These are phyloP conservation scores for Paraphoma chrysanthemicola DNA, from an alignment of 2,329 filamentous ascomycete species.

Conservation along the genomic window DNA sequence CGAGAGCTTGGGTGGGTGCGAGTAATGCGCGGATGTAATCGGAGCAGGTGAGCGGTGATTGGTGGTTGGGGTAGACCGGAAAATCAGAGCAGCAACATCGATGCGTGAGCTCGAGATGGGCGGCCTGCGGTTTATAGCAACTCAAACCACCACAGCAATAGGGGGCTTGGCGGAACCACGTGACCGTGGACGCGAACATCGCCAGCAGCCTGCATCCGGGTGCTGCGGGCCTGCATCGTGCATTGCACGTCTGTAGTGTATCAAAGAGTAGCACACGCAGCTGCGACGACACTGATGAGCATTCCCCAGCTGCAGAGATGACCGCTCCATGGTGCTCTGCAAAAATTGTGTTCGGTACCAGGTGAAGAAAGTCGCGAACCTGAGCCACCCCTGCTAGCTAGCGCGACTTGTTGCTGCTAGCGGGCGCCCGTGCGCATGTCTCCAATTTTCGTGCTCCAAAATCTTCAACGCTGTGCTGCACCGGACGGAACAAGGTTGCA, in stretches of 20 bases:
- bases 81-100: not conserved
- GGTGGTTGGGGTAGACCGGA: not conserved
- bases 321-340: too few species aligned
- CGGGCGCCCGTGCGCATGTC: not conserved
- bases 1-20: conserved; percentile 26
- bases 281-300: not conserved
- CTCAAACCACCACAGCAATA: not conserved
- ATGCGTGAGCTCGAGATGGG: not conserved
- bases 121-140: not conserved
- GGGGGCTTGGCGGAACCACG: not conserved
- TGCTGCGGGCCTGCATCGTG: not conserved
- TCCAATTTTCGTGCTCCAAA: not conserved
- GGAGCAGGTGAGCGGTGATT: conserved; percentile 18
- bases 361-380: not conserved
- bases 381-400: not conserved
- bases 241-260: not conserved
- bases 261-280: not conserved
- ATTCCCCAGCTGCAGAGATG: not conserved
- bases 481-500: not conserved
- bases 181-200: not conserved
- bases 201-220: not conserved
- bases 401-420: not conserved
- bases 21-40: conserved; percentile 31
- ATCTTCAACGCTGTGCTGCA: not conserved
- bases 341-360: too few species aligned